Conservation (phyloP, 2,329 filamentous ascomycete genomes). For the Beauveria rudraprayagi region DNA sequence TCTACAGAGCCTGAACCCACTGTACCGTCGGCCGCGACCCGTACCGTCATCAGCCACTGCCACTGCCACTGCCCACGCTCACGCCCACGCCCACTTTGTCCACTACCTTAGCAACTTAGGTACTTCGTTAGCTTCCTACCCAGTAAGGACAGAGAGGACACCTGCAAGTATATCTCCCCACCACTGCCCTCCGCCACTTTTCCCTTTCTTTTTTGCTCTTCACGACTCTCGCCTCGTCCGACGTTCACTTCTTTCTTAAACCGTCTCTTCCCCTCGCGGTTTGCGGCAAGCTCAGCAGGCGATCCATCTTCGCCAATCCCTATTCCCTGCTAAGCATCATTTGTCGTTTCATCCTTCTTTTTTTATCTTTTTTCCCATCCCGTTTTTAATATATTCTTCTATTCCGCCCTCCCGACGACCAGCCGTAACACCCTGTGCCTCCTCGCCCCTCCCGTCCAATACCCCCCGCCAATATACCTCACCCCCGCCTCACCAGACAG, state of each 20-base stretch:
- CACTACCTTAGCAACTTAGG: too few species aligned
- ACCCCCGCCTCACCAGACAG: constrained; percentile 4
- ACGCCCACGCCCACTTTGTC: too few species aligned
- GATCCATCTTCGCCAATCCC: constrained; percentile 29
- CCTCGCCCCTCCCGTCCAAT: constrained; percentile 15
- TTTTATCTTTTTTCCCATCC: constrained; percentile 26
- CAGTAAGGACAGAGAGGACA: constrained; percentile 23
- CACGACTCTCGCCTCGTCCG: constrained; percentile 48
- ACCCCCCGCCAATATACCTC: constrained; percentile 16
- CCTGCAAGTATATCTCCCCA: constrained; percentile 32
- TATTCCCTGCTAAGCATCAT: constrained; percentile 37
- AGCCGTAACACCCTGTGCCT: constrained; percentile 14
- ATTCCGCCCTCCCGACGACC: not conserved
- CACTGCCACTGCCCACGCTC: not conserved
- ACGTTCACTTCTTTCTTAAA: constrained; percentile 44
- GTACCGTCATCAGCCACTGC: constrained; percentile 1
- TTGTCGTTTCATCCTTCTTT: constrained; percentile 41
- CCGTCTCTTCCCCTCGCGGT: constrained; percentile 22
- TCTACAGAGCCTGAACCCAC: not conserved
- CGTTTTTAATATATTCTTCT: constrained; percentile 16
- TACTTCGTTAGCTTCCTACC: not conserved
- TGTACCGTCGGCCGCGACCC: not conserved
- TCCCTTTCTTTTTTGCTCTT: constrained; percentile 36
- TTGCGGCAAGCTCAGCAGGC: constrained; percentile 50
- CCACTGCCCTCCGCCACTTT: constrained; percentile 32